Evolutionary conservation across 2,329 filamentous ascomycete genomes (phyloP), one percentile per base, ranked within the genome.

Genomic region (Periconia sp.): DNA sequence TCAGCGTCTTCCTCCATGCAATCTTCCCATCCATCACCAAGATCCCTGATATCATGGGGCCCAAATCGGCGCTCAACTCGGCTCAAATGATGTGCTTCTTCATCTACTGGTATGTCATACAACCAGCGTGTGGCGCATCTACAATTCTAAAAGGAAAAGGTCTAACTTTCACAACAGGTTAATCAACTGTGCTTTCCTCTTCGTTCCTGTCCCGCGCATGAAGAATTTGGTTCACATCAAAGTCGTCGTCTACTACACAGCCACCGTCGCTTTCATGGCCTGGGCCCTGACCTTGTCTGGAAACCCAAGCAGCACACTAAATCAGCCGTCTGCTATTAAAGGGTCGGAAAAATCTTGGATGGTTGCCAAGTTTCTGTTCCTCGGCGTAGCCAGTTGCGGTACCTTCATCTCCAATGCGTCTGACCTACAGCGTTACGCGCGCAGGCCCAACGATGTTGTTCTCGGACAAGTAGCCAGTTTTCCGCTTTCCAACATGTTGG

Each of bases 391-490:
- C n/a, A 30, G 35, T 33, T 48, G 46, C 33, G 46, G 46, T 10
- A 48, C 46, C 13, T 48, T 48, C 23, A 41, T 41, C 15, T 17
- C 30, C 30, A 37, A 37, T 15, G 46, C 46, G 17, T 11, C 76
- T 0, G 76, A 79, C 58, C 74, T 79, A 43, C 76, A 78, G 53
- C 67, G 77, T 15, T 80, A 79, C 56, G 73, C 77, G 0, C 60
- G 49, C 0, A 72, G 70, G 41, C 73, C 75, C 1, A 73, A 69
- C 10, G 76, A 80, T 54, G 72, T 76, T 1, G 65, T 80, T 17
- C 30, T 72, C 5, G 76, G 74, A 1, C 75, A 79, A 48, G 9
- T 77, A 2, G 37, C 78, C 18, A 73, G 76, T 18, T 78, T 54
- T 33, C 77, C 76, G 0, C 14, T 78, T 0, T 64, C 75, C 1